A percentile compares a stretch with the other conserved stretches of the same genome.
Conservation (phyloP, 1,139 yeast species). For the Yamadazyma conglobata region DNA sequence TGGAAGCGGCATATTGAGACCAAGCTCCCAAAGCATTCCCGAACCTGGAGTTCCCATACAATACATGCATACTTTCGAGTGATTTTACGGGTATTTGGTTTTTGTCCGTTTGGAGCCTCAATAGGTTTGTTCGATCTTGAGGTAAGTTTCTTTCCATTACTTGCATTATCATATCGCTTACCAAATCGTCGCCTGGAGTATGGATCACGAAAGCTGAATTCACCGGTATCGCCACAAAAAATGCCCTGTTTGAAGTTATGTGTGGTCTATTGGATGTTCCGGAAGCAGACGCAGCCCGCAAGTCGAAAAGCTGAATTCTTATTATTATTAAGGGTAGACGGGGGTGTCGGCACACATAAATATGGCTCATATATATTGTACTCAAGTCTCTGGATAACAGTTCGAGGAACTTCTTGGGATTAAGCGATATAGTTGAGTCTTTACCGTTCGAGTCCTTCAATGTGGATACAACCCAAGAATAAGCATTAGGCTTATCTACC, state of each 20-base stretch:
- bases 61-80: conserved; percentile 49
- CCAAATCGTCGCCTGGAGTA: conserved; percentile 44
- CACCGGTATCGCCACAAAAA: conserved; percentile 62
- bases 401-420: conserved; percentile 46
- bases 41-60: conserved; percentile 60
- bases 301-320: conserved; percentile 67
- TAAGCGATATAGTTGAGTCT: conserved; percentile 34
- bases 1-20: conserved; percentile 66
- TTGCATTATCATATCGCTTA: conserved; percentile 55
- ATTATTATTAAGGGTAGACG: conserved; percentile 55
- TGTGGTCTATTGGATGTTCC: conserved; percentile 27
- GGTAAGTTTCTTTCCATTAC: conserved; percentile 53
- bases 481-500: conserved; percentile 51
- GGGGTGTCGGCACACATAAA: conserved; percentile 69
- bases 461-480: conserved; percentile 58
- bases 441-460: conserved; percentile 38
- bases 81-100: conserved; percentile 51
- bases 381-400: conserved; percentile 46
- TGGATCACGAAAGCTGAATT: conserved; percentile 69
- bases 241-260: conserved; percentile 54
- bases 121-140: conserved; percentile 30
- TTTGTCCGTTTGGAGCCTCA: conserved; percentile 22
- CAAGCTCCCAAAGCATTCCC: conserved; percentile 62
- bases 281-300: conserved; percentile 24
- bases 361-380: conserved; percentile 51